A percentile compares a stretch with the other conserved stretches of the same genome.
Conservation (phyloP, 1,284 basidiomycete genomes). For the Dichomitus squalens region DNA sequence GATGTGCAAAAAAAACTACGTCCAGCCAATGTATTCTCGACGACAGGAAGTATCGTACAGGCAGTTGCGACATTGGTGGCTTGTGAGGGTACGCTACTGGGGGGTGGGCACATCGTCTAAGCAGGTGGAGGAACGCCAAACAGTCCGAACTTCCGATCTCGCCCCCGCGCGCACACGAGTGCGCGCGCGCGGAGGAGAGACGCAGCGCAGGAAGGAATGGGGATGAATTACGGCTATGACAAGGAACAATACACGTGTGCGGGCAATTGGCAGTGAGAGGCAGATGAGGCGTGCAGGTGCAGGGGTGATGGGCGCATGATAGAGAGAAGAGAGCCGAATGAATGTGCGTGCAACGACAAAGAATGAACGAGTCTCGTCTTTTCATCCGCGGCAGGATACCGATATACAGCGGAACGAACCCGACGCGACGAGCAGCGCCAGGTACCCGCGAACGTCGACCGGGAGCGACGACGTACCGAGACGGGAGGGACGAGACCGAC, state of each 20-base stretch:
- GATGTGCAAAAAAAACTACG: slow-evolving; percentile 23
- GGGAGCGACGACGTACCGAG: slow-evolving; percentile 1
- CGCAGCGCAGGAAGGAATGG: slow-evolving; percentile 5
- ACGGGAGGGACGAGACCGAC: slow-evolving; percentile 3
- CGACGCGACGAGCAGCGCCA: slow-evolving; percentile 15
- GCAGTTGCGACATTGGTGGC: slow-evolving; percentile 26
- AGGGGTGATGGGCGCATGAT: slow-evolving; percentile 1
- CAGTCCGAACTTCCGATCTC: slow-evolving; percentile 23
- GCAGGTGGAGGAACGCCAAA: slow-evolving; percentile 21
- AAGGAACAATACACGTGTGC: slow-evolving; percentile 9
- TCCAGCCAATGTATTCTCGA: slow-evolving; percentile 32
- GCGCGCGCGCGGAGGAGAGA: slow-evolving; percentile 2
- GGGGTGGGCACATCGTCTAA: slow-evolving; percentile 26
- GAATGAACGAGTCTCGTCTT: slow-evolving; percentile 16
- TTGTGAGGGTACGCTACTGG: slow-evolving; percentile 29
- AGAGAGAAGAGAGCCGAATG: slow-evolving; percentile 9
- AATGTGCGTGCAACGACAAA: slow-evolving; percentile 23
- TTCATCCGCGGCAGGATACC: slow-evolving; percentile 17
- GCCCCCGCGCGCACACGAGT: neutral
- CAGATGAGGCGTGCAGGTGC: slow-evolving; percentile 1
- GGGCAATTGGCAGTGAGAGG: slow-evolving; percentile 7
- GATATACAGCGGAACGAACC: slow-evolving; percentile 8
- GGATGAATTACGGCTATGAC: slow-evolving; percentile 15
- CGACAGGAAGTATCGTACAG: slow-evolving; percentile 28
- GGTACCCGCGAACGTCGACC: neutral